These are phyloP conservation scores for Apophysomyces variabilis DNA, from an alignment of 371 early-diverging fungal species.

Conservation along the genomic window DNA sequence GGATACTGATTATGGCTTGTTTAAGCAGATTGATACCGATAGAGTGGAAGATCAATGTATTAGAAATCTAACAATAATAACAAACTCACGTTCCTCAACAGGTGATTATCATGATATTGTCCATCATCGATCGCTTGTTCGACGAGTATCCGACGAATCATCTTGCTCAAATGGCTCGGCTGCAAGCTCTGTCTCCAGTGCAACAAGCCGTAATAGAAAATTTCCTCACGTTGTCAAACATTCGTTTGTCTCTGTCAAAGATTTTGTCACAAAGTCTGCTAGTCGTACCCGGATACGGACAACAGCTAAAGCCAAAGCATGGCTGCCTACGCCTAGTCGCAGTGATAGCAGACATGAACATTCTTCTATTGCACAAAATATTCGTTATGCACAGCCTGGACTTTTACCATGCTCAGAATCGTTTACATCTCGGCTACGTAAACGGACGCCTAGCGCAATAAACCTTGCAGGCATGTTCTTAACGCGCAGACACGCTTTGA, in stretches of 20 bases:
- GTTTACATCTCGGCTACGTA: slow-evolving; percentile 22
- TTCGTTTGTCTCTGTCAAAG: slow-evolving; percentile 39
- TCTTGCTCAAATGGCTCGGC: slow-evolving; percentile 42
- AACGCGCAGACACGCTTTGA: slow-evolving; percentile 1
- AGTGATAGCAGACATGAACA: neutral
- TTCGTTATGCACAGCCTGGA: neutral
- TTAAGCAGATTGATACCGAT: neutral
- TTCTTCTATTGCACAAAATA: neutral
- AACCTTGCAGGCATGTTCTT: slow-evolving; percentile 26
- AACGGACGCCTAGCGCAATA: slow-evolving; percentile 33
- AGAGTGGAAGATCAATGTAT: neutral
- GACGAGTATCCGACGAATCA: slow-evolving; percentile 31
- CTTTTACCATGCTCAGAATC: slow-evolving; percentile 15
- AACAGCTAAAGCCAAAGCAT: slow-evolving; percentile 23
- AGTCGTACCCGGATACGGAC: slow-evolving; percentile 11
- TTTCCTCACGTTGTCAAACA: slow-evolving; percentile 46
- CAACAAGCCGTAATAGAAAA: slow-evolving; percentile 43
- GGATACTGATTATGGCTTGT: neutral
- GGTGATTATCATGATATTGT: neutral
- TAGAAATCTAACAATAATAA: neutral
- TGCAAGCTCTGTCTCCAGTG: slow-evolving; percentile 46
- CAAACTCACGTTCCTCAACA: neutral
- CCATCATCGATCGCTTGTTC: neutral
- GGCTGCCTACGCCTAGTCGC: neutral
- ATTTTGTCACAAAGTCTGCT: slow-evolving; percentile 23